Conservation (phyloP, 345 rosid genomes). For the Acer campestre region DNA sequence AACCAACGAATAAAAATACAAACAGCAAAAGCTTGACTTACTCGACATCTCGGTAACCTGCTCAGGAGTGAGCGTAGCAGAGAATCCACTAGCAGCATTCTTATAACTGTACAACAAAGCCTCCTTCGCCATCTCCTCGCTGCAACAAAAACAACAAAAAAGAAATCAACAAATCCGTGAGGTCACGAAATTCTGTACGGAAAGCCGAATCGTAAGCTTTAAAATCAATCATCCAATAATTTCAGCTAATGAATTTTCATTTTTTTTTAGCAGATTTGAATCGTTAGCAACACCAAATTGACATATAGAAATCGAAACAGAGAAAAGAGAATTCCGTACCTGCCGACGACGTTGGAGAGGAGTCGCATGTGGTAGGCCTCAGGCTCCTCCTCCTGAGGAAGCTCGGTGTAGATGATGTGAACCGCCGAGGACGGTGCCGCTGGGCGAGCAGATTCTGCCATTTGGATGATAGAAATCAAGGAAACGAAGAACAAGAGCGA, state of each 20-base stretch:
- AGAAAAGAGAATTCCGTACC: conserved; percentile 31
- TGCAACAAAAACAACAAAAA: conserved; percentile 14
- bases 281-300: too few relatives aligned
- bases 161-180: neutral
- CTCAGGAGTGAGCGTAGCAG: conserved; percentile 81
- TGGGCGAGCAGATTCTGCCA: conserved; percentile 43
- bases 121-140: conserved; percentile 82
- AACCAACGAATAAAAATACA: neutral
- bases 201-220: too few relatives aligned
- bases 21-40: conserved; percentile 27
- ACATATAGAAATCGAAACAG: too few relatives aligned
- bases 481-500: conserved; percentile 5
- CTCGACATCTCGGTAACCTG: conserved; percentile 74
- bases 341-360: conserved; percentile 78
- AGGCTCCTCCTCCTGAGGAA: conserved; percentile 62
- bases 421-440: conserved; percentile 47
- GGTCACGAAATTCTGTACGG: too few relatives aligned
- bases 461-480: conserved; percentile 13
- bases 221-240: neutral
- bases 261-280: too few relatives aligned
- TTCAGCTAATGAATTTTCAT: neutral
- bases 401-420: conserved; percentile 83
- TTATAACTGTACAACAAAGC: conserved; percentile 78
- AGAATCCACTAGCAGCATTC: conserved; percentile 84
- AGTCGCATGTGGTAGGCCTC: conserved; percentile 67